These are phyloP conservation scores for Colletotrichum sp. DNA, from an alignment of 2,329 filamentous ascomycete genomes.

Conservation along the genomic window DNA sequence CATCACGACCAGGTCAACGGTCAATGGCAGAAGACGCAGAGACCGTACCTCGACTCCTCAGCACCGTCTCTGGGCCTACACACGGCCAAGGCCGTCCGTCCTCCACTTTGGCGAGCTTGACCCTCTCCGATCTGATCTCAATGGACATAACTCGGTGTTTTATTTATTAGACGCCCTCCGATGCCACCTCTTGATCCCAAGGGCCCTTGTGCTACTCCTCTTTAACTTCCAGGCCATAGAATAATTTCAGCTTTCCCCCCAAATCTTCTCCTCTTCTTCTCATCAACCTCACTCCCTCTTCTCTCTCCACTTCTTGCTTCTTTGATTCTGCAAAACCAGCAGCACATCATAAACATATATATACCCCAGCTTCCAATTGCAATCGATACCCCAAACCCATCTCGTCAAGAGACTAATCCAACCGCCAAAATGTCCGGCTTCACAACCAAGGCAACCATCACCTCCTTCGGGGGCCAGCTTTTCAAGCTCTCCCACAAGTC, in stretches of 20 bases:
- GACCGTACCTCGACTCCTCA: neutral
- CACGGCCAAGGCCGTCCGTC: slow-evolving; percentile 10
- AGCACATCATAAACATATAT: neutral
- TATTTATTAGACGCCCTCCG: slow-evolving; percentile 17
- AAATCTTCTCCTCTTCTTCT: neutral
- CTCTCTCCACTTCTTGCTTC: neutral
- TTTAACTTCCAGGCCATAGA: slow-evolving; percentile 7
- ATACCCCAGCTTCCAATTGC: slow-evolving; percentile 7
- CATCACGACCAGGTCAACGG: slow-evolving; percentile 12
- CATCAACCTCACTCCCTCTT: neutral
- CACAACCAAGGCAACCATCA: slow-evolving; percentile 86
- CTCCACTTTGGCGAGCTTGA: slow-evolving; percentile 16
- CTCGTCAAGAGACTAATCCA: neutral
- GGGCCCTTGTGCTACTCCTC: neutral
- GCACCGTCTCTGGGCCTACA: neutral
- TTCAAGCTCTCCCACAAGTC: slow-evolving; percentile 92
- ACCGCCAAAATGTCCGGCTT: slow-evolving; percentile 67
- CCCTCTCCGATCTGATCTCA: slow-evolving; percentile 16
- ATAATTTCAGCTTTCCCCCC: neutral
- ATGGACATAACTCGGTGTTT: slow-evolving; percentile 21
- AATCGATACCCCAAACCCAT: neutral
- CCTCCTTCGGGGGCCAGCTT: slow-evolving; percentile 91
- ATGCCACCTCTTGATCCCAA: neutral
- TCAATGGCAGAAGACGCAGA: slow-evolving; percentile 11
- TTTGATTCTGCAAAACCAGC: neutral